Evolutionary conservation across 805 yeast genomes (phyloP).

Genomic region (Nakazawaea molendinolei): DNA sequence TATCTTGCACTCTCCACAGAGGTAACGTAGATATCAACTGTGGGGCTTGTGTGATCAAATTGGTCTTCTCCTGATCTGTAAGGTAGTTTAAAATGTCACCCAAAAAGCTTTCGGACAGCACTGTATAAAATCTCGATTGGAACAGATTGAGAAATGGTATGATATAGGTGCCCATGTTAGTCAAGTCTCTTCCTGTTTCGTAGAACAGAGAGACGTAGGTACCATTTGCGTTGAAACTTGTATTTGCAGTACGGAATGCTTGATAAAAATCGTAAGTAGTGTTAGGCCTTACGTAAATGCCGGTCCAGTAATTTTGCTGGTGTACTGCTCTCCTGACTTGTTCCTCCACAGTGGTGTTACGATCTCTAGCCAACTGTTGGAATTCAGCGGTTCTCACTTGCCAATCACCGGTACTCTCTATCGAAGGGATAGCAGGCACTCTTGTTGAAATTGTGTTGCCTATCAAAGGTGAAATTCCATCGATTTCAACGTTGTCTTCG

Average conservation of each 20-base stretch:
- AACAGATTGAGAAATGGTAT: slow-evolving; percentile 2
- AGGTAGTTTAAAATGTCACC: slow-evolving; percentile 20
- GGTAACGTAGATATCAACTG: slow-evolving; percentile 28
- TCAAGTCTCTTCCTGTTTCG: slow-evolving; percentile 53
- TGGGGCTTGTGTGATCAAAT: slow-evolving; percentile 16
- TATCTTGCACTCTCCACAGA: slow-evolving; percentile 31
- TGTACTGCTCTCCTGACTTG: slow-evolving; percentile 39
- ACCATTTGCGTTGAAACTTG: slow-evolving; percentile 17
- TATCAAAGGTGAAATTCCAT: not conserved
- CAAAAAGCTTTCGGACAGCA: slow-evolving; percentile 11
- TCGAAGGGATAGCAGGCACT: slow-evolving; percentile 16
- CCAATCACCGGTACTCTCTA: slow-evolving; percentile 16
- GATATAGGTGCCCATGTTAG: slow-evolving; percentile 1
- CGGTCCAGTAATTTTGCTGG: slow-evolving; percentile 55
- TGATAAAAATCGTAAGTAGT: slow-evolving; percentile 34
- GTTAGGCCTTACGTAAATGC: slow-evolving; percentile 43
- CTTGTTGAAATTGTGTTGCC: slow-evolving; percentile 19
- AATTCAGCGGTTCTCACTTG: slow-evolving; percentile 22
- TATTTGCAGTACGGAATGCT: slow-evolving; percentile 29
- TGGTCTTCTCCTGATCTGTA: slow-evolving; percentile 15
- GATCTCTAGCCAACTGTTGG: slow-evolving; percentile 21
- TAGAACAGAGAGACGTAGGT: slow-evolving; percentile 36
- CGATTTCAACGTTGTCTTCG: slow-evolving; percentile 22
- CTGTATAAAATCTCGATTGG: slow-evolving; percentile 1
- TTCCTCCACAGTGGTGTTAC: slow-evolving; percentile 24